A percentile compares a stretch with the other conserved stretches of the same genome.
These are phyloP conservation scores for Trichoderma sp. DNA, from an alignment of 2,329 filamentous ascomycete species.

Conservation along the genomic window DNA sequence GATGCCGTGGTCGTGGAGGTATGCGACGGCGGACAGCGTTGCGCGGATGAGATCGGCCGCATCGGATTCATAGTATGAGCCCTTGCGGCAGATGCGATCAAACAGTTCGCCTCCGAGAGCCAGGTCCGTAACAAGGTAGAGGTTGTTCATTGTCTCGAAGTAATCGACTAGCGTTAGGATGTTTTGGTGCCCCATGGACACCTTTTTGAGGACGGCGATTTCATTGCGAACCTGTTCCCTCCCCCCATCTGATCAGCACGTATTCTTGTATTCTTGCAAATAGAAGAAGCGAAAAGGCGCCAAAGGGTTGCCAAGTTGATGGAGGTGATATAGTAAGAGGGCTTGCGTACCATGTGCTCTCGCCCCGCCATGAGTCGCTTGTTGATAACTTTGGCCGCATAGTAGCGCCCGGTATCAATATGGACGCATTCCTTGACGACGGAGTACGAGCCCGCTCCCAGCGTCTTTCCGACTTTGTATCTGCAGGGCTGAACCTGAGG, in stretches of 20 bases:
- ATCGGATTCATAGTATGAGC: conserved; percentile 96
- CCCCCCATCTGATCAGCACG: background rate
- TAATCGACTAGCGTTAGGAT: conserved; percentile 98
- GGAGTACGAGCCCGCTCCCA: conserved; percentile 94
- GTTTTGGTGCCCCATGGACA: conserved; percentile 99
- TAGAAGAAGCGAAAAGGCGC: background rate
- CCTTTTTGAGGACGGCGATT: conserved; percentile 92
- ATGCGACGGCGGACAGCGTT: conserved; percentile 94
- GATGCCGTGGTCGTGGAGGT: conserved; percentile 97
- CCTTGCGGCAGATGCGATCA: conserved; percentile 97
- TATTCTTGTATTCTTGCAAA: background rate
- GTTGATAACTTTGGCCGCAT: conserved; percentile 99
- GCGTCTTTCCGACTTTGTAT: conserved; percentile 98
- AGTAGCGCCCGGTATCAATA: conserved; percentile 95
- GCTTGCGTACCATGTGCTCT: conserved; percentile 82
- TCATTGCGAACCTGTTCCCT: conserved; percentile 79
- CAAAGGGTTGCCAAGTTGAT: background rate
- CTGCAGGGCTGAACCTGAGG: conserved; percentile 86
- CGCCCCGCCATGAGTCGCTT: conserved; percentile 95
- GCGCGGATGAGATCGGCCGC: conserved; percentile 93
- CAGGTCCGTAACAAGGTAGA: conserved; percentile 96
- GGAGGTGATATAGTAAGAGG: background rate
- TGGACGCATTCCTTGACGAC: conserved; percentile 99
- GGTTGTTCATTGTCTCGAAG: conserved; percentile 99
- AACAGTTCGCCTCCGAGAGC: conserved; percentile 96